These are phyloP conservation scores for Lablab purpureus DNA, from an alignment of 306 rosid species.

Conservation along the genomic window DNA sequence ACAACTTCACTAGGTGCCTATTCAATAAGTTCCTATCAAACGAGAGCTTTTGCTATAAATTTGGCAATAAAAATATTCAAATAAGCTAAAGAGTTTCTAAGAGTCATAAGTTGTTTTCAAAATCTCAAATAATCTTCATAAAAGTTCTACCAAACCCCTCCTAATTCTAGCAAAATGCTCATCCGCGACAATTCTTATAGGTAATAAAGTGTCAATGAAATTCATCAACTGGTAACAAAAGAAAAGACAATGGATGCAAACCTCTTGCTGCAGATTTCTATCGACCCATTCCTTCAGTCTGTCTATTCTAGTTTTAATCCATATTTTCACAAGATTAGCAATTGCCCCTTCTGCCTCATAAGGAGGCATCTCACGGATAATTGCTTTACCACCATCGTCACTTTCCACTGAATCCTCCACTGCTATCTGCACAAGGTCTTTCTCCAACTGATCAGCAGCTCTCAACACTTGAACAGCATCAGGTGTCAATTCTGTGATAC, in stretches of 20 bases:
- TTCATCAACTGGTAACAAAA: background rate
- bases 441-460: conserved; percentile 98
- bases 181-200: conserved; percentile 1
- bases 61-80: background rate
- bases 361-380: conserved; percentile 99
- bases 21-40: background rate
- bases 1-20: background rate
- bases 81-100: background rate
- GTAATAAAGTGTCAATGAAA: conserved; percentile 34
- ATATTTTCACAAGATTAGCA: conserved; percentile 88
- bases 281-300: conserved; percentile 94
- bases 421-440: conserved; percentile 94
- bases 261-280: conserved; percentile 97
- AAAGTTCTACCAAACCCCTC: background rate
- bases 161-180: conserved; percentile 23
- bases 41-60: background rate
- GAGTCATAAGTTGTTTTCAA: background rate
- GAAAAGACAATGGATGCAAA: conserved; percentile 52
- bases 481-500: conserved; percentile 89
- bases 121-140: background rate
- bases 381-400: conserved; percentile 97
- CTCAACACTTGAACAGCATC: conserved; percentile 94
- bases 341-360: conserved; percentile 93
- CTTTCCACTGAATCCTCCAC: conserved; percentile 97
- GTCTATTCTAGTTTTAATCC: conserved; percentile 92